A percentile compares a stretch with the other conserved stretches of the same genome.
Evolutionary conservation across 1,284 basidiomycete species (phyloP).

Genomic region (Apiotrichum veenhuisii): DNA sequence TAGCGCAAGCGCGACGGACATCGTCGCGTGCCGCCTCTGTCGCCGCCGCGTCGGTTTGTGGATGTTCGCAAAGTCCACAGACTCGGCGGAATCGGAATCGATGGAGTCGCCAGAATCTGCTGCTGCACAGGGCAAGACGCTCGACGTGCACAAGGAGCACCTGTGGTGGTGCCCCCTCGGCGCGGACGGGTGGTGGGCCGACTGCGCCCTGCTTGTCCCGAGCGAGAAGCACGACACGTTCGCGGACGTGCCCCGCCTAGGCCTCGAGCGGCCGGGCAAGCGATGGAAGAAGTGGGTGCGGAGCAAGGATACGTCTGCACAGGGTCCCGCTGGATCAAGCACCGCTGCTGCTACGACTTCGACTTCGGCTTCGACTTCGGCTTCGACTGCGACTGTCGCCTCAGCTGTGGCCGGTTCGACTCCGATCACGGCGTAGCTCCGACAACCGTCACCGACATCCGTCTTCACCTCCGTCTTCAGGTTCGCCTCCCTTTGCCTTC

Average conservation of each 20-base stretch:
- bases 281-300: slow-evolving; percentile 6
- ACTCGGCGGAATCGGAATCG: too few relatives aligned
- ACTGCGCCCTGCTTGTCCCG: slow-evolving; percentile 1
- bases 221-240: not conserved
- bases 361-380: not conserved
- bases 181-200: slow-evolving; percentile 26
- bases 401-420: too few relatives aligned
- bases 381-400: too few relatives aligned
- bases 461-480: not conserved
- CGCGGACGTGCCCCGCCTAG: not conserved
- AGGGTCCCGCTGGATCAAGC: too few relatives aligned
- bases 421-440: too few relatives aligned
- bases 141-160: slow-evolving; percentile 35
- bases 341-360: not conserved
- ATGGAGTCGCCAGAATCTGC: too few relatives aligned
- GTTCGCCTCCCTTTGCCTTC: not conserved
- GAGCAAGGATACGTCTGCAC: too few relatives aligned
- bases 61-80: slow-evolving; percentile 18
- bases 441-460: not conserved
- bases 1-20: slow-evolving; percentile 23
- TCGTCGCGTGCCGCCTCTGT: slow-evolving; percentile 37
- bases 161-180: slow-evolving; percentile 39
- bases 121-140: not conserved
- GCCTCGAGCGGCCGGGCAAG: slow-evolving; percentile 6
- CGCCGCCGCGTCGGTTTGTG: slow-evolving; percentile 37